A percentile compares a stretch with the other conserved stretches of the same genome.
Conservation (phyloP, 257 asterid species). For the Salvia splendens region DNA sequence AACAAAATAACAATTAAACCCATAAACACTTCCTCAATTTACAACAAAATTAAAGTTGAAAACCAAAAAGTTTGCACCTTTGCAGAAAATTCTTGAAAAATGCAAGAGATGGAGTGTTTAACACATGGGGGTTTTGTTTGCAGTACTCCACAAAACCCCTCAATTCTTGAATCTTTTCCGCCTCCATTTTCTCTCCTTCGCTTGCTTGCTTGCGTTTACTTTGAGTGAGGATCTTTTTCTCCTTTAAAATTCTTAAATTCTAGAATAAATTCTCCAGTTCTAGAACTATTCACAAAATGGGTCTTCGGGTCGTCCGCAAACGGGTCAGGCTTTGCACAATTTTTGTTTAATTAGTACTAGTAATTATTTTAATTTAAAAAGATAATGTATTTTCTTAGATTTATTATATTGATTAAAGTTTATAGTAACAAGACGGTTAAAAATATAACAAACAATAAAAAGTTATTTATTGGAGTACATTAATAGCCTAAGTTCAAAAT, state of each 20-base stretch:
- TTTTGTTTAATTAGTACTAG: too few relatives aligned
- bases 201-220: conserved; percentile 1
- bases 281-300: conserved; percentile 14
- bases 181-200: conserved; percentile 41
- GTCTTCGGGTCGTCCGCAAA: neutral
- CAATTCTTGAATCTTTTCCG: conserved; percentile 45
- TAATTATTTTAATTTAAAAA: too few relatives aligned
- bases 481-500: too few relatives aligned
- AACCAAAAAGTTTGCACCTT: conserved; percentile 42
- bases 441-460: too few relatives aligned
- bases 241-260: neutral
- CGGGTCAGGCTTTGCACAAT: too few relatives aligned
- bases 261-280: conserved; percentile 9
- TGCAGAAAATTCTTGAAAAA: conserved; percentile 65
- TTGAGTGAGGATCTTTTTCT: neutral
- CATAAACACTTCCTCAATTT: neutral
- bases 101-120: conserved; percentile 50
- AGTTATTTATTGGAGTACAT: too few relatives aligned
- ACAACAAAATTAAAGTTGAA: neutral
- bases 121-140: conserved; percentile 49
- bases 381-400: too few relatives aligned
- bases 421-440: too few relatives aligned
- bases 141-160: conserved; percentile 49
- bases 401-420: too few relatives aligned
- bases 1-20: neutral